phyloP scores from a whole-genome alignment of 192 early-diverging fungal genomes.

The Entomortierella lignicola region DNA sequence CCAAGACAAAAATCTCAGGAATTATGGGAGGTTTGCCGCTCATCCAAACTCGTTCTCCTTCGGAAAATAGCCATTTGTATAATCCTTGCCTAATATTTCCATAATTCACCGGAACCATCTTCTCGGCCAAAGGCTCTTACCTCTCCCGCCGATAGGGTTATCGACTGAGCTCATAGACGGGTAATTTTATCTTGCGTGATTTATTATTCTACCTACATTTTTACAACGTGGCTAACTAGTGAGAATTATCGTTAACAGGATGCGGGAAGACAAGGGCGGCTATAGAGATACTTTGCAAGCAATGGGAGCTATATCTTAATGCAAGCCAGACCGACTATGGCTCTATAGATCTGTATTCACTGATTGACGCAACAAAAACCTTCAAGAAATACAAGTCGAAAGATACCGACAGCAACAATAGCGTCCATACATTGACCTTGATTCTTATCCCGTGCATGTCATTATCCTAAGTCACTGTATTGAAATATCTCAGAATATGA shows the following conservation, averaged over 20 bases:
- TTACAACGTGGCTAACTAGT: too few relatives aligned
- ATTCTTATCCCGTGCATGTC: constrained; percentile 10
- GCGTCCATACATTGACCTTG: constrained; percentile 12
- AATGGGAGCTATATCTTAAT: constrained; percentile 25
- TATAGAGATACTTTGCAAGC: constrained; percentile 13
- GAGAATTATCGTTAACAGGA: not conserved
- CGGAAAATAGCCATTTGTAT: too few relatives aligned
- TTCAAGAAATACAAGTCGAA: not conserved
- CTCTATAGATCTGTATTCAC: not conserved
- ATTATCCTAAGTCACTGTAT: constrained; percentile 9
- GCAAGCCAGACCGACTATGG: constrained; percentile 14
- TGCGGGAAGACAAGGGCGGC: constrained; percentile 21
- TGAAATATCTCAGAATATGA: not conserved
- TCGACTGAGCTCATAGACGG: not conserved
- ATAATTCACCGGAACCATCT: too few relatives aligned
- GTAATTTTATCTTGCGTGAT: too few relatives aligned
- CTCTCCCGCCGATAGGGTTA: constrained; percentile 8
- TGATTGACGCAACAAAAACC: too few relatives aligned
- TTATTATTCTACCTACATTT: not conserved
- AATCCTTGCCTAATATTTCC: too few relatives aligned
- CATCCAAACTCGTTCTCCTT: too few relatives aligned
- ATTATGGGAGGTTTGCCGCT: too few relatives aligned
- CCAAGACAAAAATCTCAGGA: too few relatives aligned
- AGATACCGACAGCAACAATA: constrained; percentile 8
- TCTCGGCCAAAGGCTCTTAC: too few relatives aligned